Evolutionary conservation across 1,284 basidiomycete species (phyloP).

Genomic region (Ceratobasidium papillatum): DNA sequence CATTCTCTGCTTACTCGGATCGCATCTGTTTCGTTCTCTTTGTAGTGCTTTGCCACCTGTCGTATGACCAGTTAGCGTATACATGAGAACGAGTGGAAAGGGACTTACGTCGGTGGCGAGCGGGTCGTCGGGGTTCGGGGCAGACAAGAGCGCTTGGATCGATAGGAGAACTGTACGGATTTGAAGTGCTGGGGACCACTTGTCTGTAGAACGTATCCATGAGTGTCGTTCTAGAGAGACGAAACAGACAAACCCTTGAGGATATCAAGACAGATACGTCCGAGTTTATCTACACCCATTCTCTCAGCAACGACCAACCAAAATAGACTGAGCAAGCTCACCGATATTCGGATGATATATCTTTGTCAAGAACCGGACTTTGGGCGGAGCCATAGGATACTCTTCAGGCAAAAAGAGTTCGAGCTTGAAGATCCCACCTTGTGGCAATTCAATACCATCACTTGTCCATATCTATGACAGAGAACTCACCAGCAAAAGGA

Average conservation of each 20-base stretch:
- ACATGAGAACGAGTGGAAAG: constrained; percentile 47
- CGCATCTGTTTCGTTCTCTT: constrained; percentile 94
- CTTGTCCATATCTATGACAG: constrained; percentile 1
- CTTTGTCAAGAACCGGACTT: constrained; percentile 98
- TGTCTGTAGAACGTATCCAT: constrained; percentile 66
- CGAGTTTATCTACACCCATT: constrained; percentile 83
- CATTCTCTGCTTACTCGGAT: constrained; percentile 90
- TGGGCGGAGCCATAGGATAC: constrained; percentile 99
- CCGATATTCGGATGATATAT: constrained; percentile 99
- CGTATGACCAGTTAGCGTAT: not conserved
- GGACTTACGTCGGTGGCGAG: constrained; percentile 78
- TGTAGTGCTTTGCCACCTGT: constrained; percentile 94
- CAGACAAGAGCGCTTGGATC: constrained; percentile 92
- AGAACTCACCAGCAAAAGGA: constrained; percentile 86
- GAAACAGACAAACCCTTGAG: constrained; percentile 76
- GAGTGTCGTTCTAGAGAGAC: not conserved
- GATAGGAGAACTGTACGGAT: constrained; percentile 98
- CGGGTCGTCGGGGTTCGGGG: constrained; percentile 99
- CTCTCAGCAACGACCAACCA: constrained; percentile 17
- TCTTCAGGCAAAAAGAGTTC: constrained; percentile 98
- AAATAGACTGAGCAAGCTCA: constrained; percentile 51
- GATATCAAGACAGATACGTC: constrained; percentile 97
- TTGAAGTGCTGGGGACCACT: constrained; percentile 98
- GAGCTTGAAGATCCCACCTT: constrained; percentile 94
- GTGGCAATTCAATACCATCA: not conserved